These are phyloP conservation scores for Zanthoxylum bungeanum DNA, from an alignment of 345 rosid genomes.

Conservation along the genomic window DNA sequence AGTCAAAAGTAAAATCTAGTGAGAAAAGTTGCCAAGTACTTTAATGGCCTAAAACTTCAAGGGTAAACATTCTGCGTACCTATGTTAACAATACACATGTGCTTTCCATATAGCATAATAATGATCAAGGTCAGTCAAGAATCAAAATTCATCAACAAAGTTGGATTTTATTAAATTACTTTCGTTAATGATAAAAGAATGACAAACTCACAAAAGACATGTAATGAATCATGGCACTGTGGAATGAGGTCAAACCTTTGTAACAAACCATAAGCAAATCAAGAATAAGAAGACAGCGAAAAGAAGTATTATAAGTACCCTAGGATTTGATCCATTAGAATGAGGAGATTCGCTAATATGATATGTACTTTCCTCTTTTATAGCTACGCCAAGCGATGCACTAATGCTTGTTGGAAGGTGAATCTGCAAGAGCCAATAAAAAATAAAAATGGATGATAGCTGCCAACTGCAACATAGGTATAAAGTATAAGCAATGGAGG, in stretches of 20 bases:
- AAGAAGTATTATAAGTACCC: conserved; percentile 45
- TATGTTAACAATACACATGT: too few species aligned
- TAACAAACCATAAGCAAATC: background rate
- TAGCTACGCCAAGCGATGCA: conserved; percentile 44
- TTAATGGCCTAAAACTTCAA: too few species aligned
- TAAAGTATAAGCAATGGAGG: conserved; percentile 7
- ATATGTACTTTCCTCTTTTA: conserved; percentile 20
- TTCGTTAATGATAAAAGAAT: background rate
- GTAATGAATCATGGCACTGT: background rate
- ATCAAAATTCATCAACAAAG: background rate
- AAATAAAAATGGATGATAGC: conserved; percentile 18
- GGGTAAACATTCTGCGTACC: too few species aligned
- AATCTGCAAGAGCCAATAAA: conserved; percentile 50
- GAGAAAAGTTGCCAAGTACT: too few species aligned
- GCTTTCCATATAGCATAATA: too few species aligned
- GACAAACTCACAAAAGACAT: background rate
- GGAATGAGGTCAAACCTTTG: background rate
- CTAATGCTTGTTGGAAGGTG: conserved; percentile 52
- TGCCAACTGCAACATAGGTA: background rate
- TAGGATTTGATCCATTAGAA: conserved; percentile 36
- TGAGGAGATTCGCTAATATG: conserved; percentile 28
- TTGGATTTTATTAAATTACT: background rate
- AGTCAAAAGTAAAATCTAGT: too few species aligned
- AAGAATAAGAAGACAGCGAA: background rate
- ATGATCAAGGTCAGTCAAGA: too few species aligned